A percentile compares a stretch with the other conserved stretches of the same genome.
Evolutionary conservation across 2,329 filamentous ascomycete species (phyloP).

Genomic region (Sporothrix brunneoviolacea): DNA sequence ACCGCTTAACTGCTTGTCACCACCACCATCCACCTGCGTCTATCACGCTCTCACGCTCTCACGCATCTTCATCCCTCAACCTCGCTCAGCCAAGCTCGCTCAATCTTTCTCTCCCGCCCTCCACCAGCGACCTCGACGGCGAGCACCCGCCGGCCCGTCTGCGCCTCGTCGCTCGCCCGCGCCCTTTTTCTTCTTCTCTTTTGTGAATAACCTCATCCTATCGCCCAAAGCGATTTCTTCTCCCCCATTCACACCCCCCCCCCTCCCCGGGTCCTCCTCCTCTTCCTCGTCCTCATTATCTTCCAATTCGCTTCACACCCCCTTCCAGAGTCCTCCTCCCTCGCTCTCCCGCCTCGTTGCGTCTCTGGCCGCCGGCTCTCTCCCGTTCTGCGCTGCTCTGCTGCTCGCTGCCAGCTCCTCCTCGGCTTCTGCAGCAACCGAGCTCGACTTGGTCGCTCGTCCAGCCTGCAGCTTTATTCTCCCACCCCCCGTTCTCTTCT

Average conservation of each 20-base stretch:
- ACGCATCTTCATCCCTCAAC: too few species aligned
- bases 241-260: background rate
- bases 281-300: background rate
- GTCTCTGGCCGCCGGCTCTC: background rate
- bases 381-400: background rate
- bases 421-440: conserved; percentile 5
- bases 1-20: conserved; percentile 5
- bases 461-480: background rate
- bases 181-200: conserved; percentile 2
- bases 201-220: conserved; percentile 14
- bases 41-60: background rate
- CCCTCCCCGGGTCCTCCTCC: background rate
- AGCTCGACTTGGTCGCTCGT: background rate
- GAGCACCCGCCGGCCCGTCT: background rate
- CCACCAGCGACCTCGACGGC: background rate
- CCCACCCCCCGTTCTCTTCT: conserved; percentile 1
- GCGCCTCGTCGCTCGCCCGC: background rate
- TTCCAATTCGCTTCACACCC: background rate
- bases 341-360: background rate
- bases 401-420: background rate
- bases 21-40: background rate
- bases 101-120: background rate
- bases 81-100: too few species aligned
- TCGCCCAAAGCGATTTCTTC: conserved; percentile 12
- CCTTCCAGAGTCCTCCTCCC: background rate